Percentiles rank a stretch among this genome's conserved stretches.
phyloP scores from a whole-genome alignment of 2,329 filamentous ascomycete genomes.

The Colletotrichum tabaci region DNA sequence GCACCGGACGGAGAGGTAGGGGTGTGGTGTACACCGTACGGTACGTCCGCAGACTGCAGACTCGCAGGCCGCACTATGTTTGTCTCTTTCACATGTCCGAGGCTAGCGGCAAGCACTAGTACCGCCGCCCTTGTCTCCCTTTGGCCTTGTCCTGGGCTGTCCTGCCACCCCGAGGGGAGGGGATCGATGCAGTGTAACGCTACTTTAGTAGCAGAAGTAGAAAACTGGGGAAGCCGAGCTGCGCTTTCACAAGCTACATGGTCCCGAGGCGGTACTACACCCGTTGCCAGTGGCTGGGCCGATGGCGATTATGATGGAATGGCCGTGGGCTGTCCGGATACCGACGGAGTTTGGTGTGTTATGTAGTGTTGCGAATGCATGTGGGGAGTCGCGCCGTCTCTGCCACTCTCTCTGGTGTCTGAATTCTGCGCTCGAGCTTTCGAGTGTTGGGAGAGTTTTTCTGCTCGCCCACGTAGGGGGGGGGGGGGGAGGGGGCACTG shows the following conservation, averaged over 20 bases:
- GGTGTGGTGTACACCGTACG: neutral
- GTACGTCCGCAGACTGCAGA: neutral
- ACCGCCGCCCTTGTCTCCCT: conserved; percentile 28
- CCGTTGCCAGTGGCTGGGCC: conserved; percentile 29
- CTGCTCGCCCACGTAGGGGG: conserved; percentile 19
- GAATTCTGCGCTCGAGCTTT: conserved; percentile 27
- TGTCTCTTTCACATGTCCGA: conserved; percentile 38
- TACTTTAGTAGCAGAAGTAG: conserved; percentile 23
- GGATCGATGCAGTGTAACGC: conserved; percentile 38
- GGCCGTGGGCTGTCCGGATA: neutral
- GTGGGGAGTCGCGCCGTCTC: conserved; percentile 1
- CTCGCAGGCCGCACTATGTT: conserved; percentile 22
- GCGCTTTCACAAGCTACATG: conserved; percentile 39
- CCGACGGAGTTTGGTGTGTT: neutral
- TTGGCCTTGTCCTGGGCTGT: conserved; percentile 33
- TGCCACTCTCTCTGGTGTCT: conserved; percentile 3
- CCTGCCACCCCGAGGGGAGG: conserved; percentile 23
- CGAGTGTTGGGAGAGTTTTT: conserved; percentile 6
- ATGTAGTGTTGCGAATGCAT: conserved; percentile 15
- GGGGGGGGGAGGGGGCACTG: conserved; percentile 14
- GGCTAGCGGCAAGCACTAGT: conserved; percentile 36
- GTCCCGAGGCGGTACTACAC: conserved; percentile 11
- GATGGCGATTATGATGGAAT: conserved; percentile 32
- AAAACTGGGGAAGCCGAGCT: conserved; percentile 40
- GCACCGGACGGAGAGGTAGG: conserved; percentile 20